Base-by-base conservation (phyloP, 768 basidiomycete species). In the Brasilioporus rufonigricans region DNA sequence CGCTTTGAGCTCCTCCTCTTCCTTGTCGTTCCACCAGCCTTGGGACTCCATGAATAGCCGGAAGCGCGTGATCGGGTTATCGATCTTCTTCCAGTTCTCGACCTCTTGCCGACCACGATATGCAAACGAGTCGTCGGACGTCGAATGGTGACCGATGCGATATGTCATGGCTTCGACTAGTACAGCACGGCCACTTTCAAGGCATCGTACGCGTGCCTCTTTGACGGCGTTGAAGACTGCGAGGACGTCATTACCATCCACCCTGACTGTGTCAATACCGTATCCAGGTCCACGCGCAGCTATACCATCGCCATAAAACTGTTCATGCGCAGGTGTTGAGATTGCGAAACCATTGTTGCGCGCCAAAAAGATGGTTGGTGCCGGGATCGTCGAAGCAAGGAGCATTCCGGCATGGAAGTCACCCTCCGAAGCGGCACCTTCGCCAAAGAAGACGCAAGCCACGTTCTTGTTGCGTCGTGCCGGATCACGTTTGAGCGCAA, bases 331-430 rank as follows among this genome's bases (percentile, higher is more conserved):
- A 0, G 94, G 94, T 4, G 94, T 97, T 45, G 91, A 94, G 67
- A 98, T 98, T 29, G 94, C 94, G 63, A 97, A 97, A 4, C 93
- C 93, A 63, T 96, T 96, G 61, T 89, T 89, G 32, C 88, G 82
- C 13, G 82, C 86, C 54, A 91, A 80, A 71, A 82, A 93, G 18
- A 91, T 69, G 4, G 85, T 84, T 3, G 89, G 89, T 2, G 85
- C 82, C 0, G 88, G 83, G 26, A 93, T 76, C 0, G 87, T 89
- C 3, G 88, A 91, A 24, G 87, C 87, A 44, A 91, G 78, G 51
- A 89, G 80, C 65, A 94, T 76, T 26, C 93, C 95, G 0, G 94
- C 95, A 65, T 98, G 94, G 68, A 96, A 96, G 70, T 97, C 94
- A 53, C 93, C 93, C 73, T 96, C 94, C 2, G 91, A 92, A 3